phyloP scores from a whole-genome alignment of 371 early-diverging fungal genomes.

The Parasitella parasitica region DNA sequence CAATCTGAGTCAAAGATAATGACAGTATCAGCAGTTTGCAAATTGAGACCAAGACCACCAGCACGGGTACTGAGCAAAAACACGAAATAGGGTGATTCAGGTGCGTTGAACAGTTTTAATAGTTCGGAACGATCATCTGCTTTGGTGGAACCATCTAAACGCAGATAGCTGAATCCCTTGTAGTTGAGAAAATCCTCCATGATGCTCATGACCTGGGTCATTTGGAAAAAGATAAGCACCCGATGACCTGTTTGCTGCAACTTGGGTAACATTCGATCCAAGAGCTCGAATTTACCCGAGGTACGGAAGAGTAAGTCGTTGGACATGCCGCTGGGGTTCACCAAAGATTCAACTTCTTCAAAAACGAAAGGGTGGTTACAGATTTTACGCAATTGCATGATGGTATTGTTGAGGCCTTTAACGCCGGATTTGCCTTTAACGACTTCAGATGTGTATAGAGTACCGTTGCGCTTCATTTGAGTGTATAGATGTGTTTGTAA shows the following conservation, averaged over 20 bases:
- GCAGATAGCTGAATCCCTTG: conserved; percentile 78
- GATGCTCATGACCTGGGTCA: conserved; percentile 97
- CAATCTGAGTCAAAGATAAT: conserved; percentile 99
- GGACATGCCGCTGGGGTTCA: conserved; percentile 63
- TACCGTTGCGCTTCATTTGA: conserved; percentile 77
- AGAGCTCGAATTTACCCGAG: conserved; percentile 97
- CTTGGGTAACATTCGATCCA: conserved; percentile 96
- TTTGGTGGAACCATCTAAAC: conserved; percentile 96
- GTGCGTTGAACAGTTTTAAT: conserved; percentile 82
- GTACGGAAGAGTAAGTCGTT: conserved; percentile 74
- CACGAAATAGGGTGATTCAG: conserved; percentile 83
- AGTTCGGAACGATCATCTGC: conserved; percentile 87
- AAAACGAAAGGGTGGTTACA: conserved; percentile 99
- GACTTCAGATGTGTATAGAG: conserved; percentile 63
- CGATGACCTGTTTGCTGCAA: conserved; percentile 88
- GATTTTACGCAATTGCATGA: conserved; percentile 99
- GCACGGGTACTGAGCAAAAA: conserved; percentile 99
- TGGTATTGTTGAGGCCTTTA: conserved; percentile 91
- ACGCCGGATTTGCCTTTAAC: conserved; percentile 53
- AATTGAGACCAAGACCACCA: conserved; percentile 99
- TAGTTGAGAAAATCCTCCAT: conserved; percentile 93
- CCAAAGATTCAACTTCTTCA: conserved; percentile 86
- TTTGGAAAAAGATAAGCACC: conserved; percentile 98
- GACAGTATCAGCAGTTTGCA: conserved; percentile 99
- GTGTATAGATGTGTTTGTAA: conserved; percentile 79